A percentile compares a stretch with the other conserved stretches of the same genome.
Conservation (phyloP, 2,329 filamentous ascomycete species). For the Phyllosticta ampelicida region DNA sequence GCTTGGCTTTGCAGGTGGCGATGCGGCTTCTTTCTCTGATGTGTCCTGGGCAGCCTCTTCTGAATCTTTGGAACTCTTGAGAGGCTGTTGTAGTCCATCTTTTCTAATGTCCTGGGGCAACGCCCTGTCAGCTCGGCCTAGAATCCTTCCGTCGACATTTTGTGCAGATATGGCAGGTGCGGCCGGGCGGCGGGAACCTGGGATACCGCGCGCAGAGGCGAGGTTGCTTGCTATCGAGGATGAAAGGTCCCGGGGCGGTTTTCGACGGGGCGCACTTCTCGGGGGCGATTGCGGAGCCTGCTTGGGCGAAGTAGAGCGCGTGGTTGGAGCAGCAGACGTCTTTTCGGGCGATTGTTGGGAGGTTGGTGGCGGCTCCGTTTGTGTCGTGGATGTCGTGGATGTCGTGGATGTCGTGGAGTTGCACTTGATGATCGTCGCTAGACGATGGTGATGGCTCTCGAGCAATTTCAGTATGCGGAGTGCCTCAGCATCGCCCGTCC, state of each 20-base stretch:
- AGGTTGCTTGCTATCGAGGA: conserved; percentile 84
- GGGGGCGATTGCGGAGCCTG: conserved; percentile 18
- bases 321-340: neutral
- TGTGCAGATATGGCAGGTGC: conserved; percentile 65
- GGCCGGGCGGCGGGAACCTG: conserved; percentile 43
- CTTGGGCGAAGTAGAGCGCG: conserved; percentile 1
- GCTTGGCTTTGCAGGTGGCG: conserved; percentile 14
- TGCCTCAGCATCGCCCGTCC: conserved; percentile 57
- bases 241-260: conserved; percentile 54
- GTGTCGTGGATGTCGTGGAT: conserved; percentile 15
- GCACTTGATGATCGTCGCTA: conserved; percentile 70
- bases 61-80: neutral
- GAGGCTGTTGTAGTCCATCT: neutral
- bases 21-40: neutral
- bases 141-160: conserved; percentile 58
- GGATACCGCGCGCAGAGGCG: conserved; percentile 74
- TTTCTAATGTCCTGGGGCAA: conserved; percentile 9
- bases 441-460: conserved; percentile 74
- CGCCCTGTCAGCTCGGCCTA: conserved; percentile 18
- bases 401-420: conserved; percentile 31
- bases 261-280: conserved; percentile 28
- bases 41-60: neutral
- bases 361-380: conserved; percentile 4
- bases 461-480: conserved; percentile 74
- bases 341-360: conserved; percentile 1